Evolutionary conservation across 2,329 filamentous ascomycete genomes (phyloP), one percentile per base, ranked within the genome.

Genomic region (Dryadomyces sulphureus): DNA sequence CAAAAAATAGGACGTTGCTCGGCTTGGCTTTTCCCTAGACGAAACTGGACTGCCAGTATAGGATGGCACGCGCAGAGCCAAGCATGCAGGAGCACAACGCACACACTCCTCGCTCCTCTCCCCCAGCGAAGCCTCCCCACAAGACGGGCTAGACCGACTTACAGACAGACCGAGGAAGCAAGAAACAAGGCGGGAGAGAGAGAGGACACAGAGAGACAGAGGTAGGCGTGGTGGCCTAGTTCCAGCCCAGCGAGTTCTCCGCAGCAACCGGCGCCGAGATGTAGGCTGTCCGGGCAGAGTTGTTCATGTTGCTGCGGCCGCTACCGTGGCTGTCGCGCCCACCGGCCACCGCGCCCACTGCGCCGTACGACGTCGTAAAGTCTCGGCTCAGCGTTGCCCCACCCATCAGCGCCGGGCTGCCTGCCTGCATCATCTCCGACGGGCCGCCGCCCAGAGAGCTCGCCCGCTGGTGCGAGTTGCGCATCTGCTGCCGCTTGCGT

Each of bases 171-270:
- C n/a, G n/a, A n/a, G n/a, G n/a, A n/a, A n/a, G n/a, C n/a, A n/a
- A n/a, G n/a, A n/a, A n/a, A n/a, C n/a, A n/a, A n/a, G n/a, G n/a
- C n/a, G n/a, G n/a, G n/a, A n/a, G n/a, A n/a, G n/a, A n/a, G n/a
- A n/a, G n/a, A 40, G 9, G n/a, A 25, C 20, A 38, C n/a, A n/a
- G n/a, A n/a, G n/a, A n/a, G n/a, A 36, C 8, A 38, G 22, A 30
- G 32, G 7, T 2, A 14, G 47, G 27, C 16, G 39, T 6, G 44
- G 20, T 47, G 17, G 55, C 21, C 78, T 73, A 95, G 69, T 93
- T 94, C 89, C 89, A 95, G 57, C 89, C 89, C 54, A 95, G 75
- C 44, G 87, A 94, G 72, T 95, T 95, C 69, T 93, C 88, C 4
- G 88, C 83, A 62, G 89, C 89, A 52, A 94, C 84, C 4, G 89